Evolutionary conservation across 768 basidiomycete species (phyloP), one percentile per base, ranked within the genome.

Genomic region (Pulveroboletus sp.): DNA sequence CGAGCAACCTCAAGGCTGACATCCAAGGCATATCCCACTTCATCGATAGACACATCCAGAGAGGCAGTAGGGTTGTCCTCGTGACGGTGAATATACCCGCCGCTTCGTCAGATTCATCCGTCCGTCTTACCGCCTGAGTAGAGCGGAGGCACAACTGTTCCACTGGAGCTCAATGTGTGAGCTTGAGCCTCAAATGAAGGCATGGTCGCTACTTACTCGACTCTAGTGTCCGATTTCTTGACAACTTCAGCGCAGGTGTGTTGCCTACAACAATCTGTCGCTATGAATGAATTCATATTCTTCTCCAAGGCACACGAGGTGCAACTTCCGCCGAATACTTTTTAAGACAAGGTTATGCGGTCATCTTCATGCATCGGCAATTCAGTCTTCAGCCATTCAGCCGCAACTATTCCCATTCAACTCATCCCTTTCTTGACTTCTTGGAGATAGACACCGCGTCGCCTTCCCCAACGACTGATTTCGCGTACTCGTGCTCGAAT

Each of bases 321-420:
- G 91, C 96, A 28, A 93, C 95, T 0, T 98, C 96, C 17, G 95
- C 96, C 2, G 96, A 99, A 70, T 96, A 98, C 73, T 97, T 99
- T 67, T 80, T 98, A 52, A 82, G 86, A 59, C 84, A 89, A 7
- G 89, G 86, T 49, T 98, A 98, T 73, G 93, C 94, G 24, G 96
- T 99, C 68, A 93, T 99, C 58, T 99, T 99, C 74, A 89, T 99
- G 81, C 95, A 99, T 69, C 78, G 95, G 18, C 93, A 96, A 69
- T 95, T 96, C 75, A 97, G 94, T 57, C 80, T 98, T 38, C 93
- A 96, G 61, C 96, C 96, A 0, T 99, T 95, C 76, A 93, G 90
- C 64, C 74, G 96, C 43, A 95, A 99, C 66, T 99, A 98, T 71
- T 96, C 93, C 8, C 95, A 99, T 68, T 94, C 93, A 0, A 93